phyloP scores from a whole-genome alignment of 805 yeast genomes.

The Citeromyces nyonsensis region DNA sequence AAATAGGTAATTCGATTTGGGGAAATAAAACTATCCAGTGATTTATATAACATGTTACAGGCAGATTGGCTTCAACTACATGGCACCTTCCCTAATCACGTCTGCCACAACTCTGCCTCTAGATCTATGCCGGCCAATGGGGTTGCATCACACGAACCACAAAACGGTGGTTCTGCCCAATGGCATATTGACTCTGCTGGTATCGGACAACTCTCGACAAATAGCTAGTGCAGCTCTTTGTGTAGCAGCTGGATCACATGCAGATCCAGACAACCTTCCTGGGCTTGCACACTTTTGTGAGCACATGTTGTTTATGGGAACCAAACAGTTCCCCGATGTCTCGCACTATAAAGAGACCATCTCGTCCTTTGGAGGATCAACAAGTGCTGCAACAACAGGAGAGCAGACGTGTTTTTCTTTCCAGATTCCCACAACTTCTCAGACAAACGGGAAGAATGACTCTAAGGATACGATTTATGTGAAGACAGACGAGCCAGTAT shows the following conservation, averaged over 20 bases:
- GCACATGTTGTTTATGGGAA: constrained; percentile 48
- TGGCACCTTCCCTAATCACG: no score
- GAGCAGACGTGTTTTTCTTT: constrained; percentile 52
- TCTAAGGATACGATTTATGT: constrained; percentile 4
- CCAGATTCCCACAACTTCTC: constrained; percentile 33
- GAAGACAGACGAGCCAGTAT: constrained; percentile 16
- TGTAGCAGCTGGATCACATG: constrained; percentile 68
- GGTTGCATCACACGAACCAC: constrained; percentile 9
- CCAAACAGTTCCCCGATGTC: constrained; percentile 34
- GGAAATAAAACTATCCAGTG: no score
- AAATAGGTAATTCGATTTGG: no score
- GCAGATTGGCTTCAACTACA: no score
- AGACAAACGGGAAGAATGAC: constrained; percentile 3
- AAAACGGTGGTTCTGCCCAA: constrained; percentile 40
- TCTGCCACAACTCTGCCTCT: no score
- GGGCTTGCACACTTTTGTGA: constrained; percentile 91
- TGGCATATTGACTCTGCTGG: constrained; percentile 50
- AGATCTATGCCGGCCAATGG: no score
- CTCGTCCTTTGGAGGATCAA: constrained; percentile 32
- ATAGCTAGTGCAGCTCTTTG: constrained; percentile 56
- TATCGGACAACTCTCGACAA: constrained; percentile 62
- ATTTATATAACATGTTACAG: no score
- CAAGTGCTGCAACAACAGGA: constrained; percentile 58
- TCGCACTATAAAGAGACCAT: constrained; percentile 27
- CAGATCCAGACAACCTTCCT: constrained; percentile 52